These are phyloP conservation scores for Hortaea werneckii DNA, from an alignment of 2,329 filamentous ascomycete genomes.

Conservation along the genomic window DNA sequence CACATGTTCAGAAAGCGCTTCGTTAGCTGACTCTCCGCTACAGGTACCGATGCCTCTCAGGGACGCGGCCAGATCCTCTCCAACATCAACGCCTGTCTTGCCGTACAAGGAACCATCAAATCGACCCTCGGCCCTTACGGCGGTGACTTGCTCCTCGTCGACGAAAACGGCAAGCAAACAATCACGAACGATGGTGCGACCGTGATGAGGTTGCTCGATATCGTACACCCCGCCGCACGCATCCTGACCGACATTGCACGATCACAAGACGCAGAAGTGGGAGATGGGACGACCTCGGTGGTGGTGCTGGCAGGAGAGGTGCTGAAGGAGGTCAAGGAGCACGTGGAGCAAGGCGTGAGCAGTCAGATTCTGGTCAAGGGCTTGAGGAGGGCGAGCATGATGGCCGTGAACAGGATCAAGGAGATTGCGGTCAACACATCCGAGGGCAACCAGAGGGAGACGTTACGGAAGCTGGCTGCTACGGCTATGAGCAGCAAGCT, in stretches of 20 bases:
- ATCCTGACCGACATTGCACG: slow-evolving; percentile 97
- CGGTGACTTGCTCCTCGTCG: slow-evolving; percentile 89
- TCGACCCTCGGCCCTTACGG: slow-evolving; percentile 93
- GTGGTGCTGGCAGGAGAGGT: slow-evolving; percentile 97
- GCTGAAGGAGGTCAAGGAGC: slow-evolving; percentile 89
- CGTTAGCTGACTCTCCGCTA: background rate
- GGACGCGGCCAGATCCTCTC: slow-evolving; percentile 93
- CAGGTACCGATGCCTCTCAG: slow-evolving; percentile 94
- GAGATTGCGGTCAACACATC: slow-evolving; percentile 85
- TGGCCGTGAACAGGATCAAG: slow-evolving; percentile 98
- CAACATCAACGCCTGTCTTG: slow-evolving; percentile 97
- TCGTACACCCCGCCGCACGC: slow-evolving; percentile 91
- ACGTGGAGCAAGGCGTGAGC: slow-evolving; percentile 93
- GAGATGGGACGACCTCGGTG: slow-evolving; percentile 94
- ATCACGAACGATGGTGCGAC: slow-evolving; percentile 99
- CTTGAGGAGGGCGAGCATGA: slow-evolving; percentile 70
- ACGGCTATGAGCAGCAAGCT: slow-evolving; percentile 99
- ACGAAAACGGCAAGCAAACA: slow-evolving; percentile 88
- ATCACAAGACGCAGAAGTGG: slow-evolving; percentile 98
- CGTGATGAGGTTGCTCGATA: slow-evolving; percentile 99
- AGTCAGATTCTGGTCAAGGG: slow-evolving; percentile 97
- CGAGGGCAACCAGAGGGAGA: slow-evolving; percentile 77
- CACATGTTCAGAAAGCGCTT: slow-evolving; percentile 5
- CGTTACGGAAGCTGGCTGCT: slow-evolving; percentile 75
- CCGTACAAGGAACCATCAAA: slow-evolving; percentile 92